Conservation (phyloP, 257 asterid genomes). For the Capsicum rhomboideum region DNA sequence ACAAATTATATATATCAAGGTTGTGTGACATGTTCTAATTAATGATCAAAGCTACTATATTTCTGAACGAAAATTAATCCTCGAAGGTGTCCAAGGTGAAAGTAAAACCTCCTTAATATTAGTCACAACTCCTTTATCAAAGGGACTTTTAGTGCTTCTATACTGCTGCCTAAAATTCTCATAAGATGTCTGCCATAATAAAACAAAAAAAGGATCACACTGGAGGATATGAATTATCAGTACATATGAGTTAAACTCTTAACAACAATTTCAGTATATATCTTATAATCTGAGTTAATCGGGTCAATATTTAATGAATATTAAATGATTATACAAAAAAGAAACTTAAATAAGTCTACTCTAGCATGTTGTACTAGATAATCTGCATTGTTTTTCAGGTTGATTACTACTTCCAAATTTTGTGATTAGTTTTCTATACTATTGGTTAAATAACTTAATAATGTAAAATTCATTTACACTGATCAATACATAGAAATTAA, state of each 20-base stretch:
- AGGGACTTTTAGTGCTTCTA: slow-evolving; percentile 11
- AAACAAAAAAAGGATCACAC: background rate
- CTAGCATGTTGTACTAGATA: background rate
- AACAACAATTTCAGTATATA: background rate
- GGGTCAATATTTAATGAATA: background rate
- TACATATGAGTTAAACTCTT: no score
- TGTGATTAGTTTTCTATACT: background rate
- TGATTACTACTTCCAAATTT: background rate
- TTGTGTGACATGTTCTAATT: background rate
- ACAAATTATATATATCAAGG: background rate
- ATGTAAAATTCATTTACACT: background rate
- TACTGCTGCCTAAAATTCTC: slow-evolving; percentile 22
- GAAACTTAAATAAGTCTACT: background rate
- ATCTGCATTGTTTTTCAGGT: background rate
- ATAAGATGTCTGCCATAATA: slow-evolving; percentile 10
- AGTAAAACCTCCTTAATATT: slow-evolving; percentile 22
- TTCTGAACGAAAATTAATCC: slow-evolving; percentile 24
- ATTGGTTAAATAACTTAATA: background rate
- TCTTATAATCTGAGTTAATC: background rate
- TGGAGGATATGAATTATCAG: background rate
- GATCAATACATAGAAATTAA: background rate
- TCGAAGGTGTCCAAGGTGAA: slow-evolving; percentile 4
- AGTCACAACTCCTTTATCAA: slow-evolving; percentile 4
- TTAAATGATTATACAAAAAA: background rate
- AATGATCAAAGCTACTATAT: background rate